phyloP scores from a whole-genome alignment of 1,139 yeast species.

The Blastobotrys niveus region DNA sequence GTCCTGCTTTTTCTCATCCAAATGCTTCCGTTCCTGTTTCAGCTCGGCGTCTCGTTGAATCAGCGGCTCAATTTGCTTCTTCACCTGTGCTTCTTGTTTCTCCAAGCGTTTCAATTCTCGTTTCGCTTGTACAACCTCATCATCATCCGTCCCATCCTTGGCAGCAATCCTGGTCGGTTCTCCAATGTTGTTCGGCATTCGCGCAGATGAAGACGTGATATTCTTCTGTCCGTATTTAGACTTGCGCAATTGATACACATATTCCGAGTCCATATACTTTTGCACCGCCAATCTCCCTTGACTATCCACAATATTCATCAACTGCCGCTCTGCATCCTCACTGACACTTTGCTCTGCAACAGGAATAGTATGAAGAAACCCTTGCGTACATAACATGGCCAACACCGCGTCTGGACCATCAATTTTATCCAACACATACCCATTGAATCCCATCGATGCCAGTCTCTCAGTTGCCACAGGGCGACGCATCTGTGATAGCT shows the following conservation, averaged over 20 bases:
- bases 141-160: slow-evolving; percentile 1
- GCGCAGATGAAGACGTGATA: not conserved
- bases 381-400: slow-evolving; percentile 61
- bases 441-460: slow-evolving; percentile 63
- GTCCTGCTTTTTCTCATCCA: not conserved
- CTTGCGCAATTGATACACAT: slow-evolving; percentile 11
- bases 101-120: not conserved
- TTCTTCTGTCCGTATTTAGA: slow-evolving; percentile 24
- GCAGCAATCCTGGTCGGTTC: not conserved
- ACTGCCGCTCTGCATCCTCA: slow-evolving; percentile 10
- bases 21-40: not conserved
- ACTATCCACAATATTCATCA: slow-evolving; percentile 7
- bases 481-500: not conserved
- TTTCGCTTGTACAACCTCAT: not conserved
- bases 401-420: slow-evolving; percentile 73
- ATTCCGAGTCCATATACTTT: slow-evolving; percentile 14
- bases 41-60: not conserved
- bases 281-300: slow-evolving; percentile 16
- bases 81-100: too few relatives aligned
- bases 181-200: not conserved
- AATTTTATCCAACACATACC: slow-evolving; percentile 65
- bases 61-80: not conserved
- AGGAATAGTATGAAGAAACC: slow-evolving; percentile 61
- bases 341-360: too few relatives aligned
- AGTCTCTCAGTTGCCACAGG: slow-evolving; percentile 32